phyloP scores from a whole-genome alignment of 768 basidiomycete species.

The Termitomyces sp. region DNA sequence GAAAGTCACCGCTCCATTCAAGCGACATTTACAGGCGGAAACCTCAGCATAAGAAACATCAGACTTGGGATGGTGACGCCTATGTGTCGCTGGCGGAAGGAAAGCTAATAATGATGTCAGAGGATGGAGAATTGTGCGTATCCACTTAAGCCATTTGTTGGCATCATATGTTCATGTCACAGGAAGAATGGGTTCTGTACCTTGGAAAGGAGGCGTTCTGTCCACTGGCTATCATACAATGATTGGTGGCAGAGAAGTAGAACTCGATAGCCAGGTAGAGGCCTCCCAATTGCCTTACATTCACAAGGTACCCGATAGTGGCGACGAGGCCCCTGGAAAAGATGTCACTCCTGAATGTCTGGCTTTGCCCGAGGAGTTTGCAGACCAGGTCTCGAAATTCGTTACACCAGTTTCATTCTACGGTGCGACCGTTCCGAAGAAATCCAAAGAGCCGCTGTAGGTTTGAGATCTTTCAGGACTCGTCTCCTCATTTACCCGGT shows the following conservation, averaged over 20 bases:
- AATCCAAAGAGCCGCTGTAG: constrained; percentile 44
- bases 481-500: neutral
- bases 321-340: constrained; percentile 12
- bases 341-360: neutral
- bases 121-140: constrained; percentile 65
- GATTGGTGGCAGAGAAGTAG: constrained; percentile 57
- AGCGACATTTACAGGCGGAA: constrained; percentile 52
- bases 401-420: constrained; percentile 63
- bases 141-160: neutral
- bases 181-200: constrained; percentile 53
- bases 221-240: constrained; percentile 38
- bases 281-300: constrained; percentile 47
- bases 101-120: constrained; percentile 58
- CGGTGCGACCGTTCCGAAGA: constrained; percentile 31
- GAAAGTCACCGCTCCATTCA: neutral
- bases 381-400: constrained; percentile 22
- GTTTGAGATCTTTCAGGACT: neutral
- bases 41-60: constrained; percentile 68
- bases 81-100: constrained; percentile 49
- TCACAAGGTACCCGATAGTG: constrained; percentile 2
- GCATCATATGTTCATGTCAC: neutral
- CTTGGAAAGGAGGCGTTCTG: constrained; percentile 56
- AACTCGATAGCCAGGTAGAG: constrained; percentile 49
- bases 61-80: constrained; percentile 83
- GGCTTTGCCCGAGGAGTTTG: constrained; percentile 4